Evolutionary conservation across 441 rosid species (phyloP).

Genomic region (Populus tomentosa): DNA sequence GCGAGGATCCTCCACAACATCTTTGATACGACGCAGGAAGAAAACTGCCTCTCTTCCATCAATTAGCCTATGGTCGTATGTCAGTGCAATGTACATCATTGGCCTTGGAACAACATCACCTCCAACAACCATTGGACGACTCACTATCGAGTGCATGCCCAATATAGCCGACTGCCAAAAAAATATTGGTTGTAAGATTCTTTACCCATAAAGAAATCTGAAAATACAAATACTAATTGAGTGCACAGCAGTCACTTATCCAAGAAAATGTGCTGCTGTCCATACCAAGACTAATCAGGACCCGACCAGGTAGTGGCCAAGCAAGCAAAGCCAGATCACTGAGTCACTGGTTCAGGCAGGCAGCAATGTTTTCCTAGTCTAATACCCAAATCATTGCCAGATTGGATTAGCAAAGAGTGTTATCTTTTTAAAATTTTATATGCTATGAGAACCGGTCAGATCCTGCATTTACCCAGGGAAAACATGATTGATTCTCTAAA

Average conservation of each 20-base stretch:
- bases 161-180: slow-evolving; percentile 79
- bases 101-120: slow-evolving; percentile 80
- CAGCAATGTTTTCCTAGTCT: background rate
- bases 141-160: slow-evolving; percentile 97
- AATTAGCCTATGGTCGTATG: slow-evolving; percentile 92
- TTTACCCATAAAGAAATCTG: background rate
- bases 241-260: background rate
- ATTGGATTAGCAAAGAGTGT: background rate
- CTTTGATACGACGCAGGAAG: slow-evolving; percentile 95
- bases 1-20: slow-evolving; percentile 92
- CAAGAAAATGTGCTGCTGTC: background rate
- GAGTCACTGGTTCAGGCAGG: background rate
- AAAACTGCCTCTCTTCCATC: slow-evolving; percentile 99
- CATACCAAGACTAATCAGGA: background rate
- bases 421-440: too few relatives aligned
- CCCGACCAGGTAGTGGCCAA: background rate
- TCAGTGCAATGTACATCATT: slow-evolving; percentile 96
- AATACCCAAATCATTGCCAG: background rate
- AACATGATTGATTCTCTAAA: background rate
- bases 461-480: background rate
- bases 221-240: background rate
- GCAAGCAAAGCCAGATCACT: background rate
- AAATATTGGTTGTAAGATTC: background rate
- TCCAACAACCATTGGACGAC: slow-evolving; percentile 91
- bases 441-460: too few relatives aligned